These are phyloP conservation scores for Neurospora sp. DNA, from an alignment of 495 filamentous ascomycete species.

Conservation along the genomic window DNA sequence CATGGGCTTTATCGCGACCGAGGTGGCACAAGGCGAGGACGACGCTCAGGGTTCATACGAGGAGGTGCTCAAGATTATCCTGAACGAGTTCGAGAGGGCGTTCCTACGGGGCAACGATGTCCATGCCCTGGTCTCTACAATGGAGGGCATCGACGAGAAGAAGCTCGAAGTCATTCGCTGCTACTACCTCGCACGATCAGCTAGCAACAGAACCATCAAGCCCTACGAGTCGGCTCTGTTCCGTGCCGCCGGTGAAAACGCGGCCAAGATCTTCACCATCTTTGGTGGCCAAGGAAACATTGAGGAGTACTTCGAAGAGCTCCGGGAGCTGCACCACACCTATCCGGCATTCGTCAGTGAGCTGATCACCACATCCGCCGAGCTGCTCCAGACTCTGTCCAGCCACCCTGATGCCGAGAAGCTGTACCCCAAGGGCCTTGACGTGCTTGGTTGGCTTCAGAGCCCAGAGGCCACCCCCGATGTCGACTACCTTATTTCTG, in stretches of 20 bases:
- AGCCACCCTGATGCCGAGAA: slow-evolving; percentile 82
- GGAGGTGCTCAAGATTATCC: slow-evolving; percentile 76
- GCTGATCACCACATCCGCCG: slow-evolving; percentile 65
- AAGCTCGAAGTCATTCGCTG: slow-evolving; percentile 75
- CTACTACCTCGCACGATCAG: slow-evolving; percentile 84
- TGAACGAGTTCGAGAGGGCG: slow-evolving; percentile 91
- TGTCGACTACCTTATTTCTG: slow-evolving; percentile 89
- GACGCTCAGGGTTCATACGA: slow-evolving; percentile 72
- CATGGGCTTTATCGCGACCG: slow-evolving; percentile 73
- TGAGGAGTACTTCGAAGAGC: slow-evolving; percentile 97
- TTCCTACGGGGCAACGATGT: slow-evolving; percentile 95
- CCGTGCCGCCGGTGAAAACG: slow-evolving; percentile 70
- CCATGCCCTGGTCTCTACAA: slow-evolving; percentile 71
- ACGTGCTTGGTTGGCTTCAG: slow-evolving; percentile 87
- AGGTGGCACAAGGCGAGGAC: slow-evolving; percentile 86
- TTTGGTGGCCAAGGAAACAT: slow-evolving; percentile 99
- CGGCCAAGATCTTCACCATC: slow-evolving; percentile 75
- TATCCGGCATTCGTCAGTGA: slow-evolving; percentile 87
- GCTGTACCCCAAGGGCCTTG: slow-evolving; percentile 89
- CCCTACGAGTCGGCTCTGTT: slow-evolving; percentile 88
- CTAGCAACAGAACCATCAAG: slow-evolving; percentile 70
- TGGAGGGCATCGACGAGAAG: slow-evolving; percentile 83
- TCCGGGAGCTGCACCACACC: slow-evolving; percentile 78
- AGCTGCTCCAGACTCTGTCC: slow-evolving; percentile 74
- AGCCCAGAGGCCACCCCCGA: slow-evolving; percentile 82